Percentiles rank a stretch among this genome's conserved stretches.
phyloP scores from a whole-genome alignment of 2,329 filamentous ascomycete genomes.

The Cladophialophora chaetospira region DNA sequence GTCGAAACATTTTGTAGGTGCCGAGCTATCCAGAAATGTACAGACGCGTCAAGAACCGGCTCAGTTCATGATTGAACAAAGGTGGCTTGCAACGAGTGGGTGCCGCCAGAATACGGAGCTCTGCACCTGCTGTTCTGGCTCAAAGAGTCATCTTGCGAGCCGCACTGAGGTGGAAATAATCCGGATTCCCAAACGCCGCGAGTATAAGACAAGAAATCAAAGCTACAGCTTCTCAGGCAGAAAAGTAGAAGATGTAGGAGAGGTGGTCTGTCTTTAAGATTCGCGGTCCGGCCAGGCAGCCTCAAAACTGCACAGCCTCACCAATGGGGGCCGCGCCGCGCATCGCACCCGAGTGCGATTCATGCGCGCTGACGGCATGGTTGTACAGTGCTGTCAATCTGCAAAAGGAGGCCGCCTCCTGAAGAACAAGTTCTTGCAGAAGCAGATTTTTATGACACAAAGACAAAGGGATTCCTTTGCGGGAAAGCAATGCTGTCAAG shows the following conservation, averaged over 20 bases:
- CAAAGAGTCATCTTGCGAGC: background rate
- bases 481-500: no score
- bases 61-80: no score
- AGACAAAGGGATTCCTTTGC: no score
- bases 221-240: background rate
- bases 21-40: no score
- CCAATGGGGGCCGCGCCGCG: no score
- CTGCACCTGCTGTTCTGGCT: background rate
- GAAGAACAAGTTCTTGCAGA: no score
- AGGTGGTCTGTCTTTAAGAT: background rate
- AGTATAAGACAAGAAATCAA: background rate
- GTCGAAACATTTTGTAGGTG: conserved; percentile 14
- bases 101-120: no score
- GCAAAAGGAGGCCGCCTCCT: no score
- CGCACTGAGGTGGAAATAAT: background rate
- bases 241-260: background rate
- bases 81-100: no score
- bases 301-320: conserved; percentile 12
- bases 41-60: no score
- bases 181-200: background rate
- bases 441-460: no score
- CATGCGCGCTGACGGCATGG: conserved; percentile 7
- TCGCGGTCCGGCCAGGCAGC: conserved; percentile 6
- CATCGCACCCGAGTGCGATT: conserved; percentile 6
- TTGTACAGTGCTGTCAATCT: no score